These are phyloP conservation scores for Seiridium unicorne DNA, from an alignment of 2,329 filamentous ascomycete genomes.

Conservation along the genomic window DNA sequence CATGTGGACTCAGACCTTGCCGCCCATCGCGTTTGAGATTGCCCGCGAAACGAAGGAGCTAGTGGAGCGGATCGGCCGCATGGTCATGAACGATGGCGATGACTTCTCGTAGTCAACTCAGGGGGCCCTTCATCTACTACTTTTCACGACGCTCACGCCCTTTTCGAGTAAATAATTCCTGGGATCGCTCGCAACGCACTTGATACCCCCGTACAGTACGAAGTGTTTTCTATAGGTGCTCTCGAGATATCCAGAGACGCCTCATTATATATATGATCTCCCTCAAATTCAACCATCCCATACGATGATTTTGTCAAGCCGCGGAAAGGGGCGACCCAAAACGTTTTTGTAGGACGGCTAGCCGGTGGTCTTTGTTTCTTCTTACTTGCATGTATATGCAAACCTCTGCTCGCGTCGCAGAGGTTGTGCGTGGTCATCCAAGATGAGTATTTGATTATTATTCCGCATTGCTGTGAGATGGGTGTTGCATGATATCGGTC, in stretches of 20 bases:
- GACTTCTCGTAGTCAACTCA: conserved; percentile 43
- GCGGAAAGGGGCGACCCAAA: too few relatives aligned
- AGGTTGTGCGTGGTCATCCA: too few relatives aligned
- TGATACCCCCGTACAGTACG: background rate
- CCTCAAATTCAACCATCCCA: background rate
- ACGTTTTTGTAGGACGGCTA: too few relatives aligned
- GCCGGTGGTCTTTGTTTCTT: too few relatives aligned
- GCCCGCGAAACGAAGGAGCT: conserved; percentile 79
- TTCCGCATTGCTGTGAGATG: too few relatives aligned
- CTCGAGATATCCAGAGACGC: background rate
- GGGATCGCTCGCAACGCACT: conserved; percentile 1
- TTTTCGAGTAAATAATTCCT: conserved; percentile 2
- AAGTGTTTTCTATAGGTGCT: background rate
- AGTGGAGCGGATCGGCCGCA: conserved; percentile 44
- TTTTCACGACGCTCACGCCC: conserved; percentile 1
- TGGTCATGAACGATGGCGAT: conserved; percentile 35
- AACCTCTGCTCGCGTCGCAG: too few relatives aligned
- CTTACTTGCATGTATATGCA: too few relatives aligned
- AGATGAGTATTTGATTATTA: too few relatives aligned
- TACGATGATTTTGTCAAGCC: background rate
- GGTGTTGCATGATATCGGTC: too few relatives aligned
- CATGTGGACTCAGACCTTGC: conserved; percentile 68
- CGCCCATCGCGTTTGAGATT: conserved; percentile 84
- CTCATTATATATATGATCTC: background rate
- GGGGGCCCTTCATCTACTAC: background rate